Evolutionary conservation across 139 green algal genomes (phyloP).

Genomic region (Astrephomene gubernaculifera): DNA sequence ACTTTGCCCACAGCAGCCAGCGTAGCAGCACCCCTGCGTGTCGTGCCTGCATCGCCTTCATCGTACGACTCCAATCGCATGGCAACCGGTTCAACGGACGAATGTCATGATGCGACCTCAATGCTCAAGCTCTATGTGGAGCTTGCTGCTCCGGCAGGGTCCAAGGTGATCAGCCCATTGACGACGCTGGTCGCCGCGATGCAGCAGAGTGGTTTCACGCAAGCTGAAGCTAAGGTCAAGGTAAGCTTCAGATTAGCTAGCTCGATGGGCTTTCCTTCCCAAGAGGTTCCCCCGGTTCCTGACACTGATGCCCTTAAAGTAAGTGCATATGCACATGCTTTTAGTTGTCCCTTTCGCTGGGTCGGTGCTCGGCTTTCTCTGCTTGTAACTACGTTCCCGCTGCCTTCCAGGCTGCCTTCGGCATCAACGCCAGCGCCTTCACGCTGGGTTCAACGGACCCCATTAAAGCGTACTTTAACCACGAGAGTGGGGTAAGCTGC

Average conservation of each 20-base stretch:
- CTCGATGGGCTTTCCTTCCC: too few species aligned
- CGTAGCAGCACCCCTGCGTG: constrained; percentile 1
- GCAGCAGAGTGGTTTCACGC: constrained; percentile 9
- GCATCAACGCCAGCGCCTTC: constrained; percentile 30
- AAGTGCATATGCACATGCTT: too few species aligned
- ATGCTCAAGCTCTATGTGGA: constrained; percentile 27
- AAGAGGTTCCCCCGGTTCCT: too few species aligned
- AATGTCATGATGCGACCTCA: constrained; percentile 23
- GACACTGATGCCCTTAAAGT: too few species aligned
- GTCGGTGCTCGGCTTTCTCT: too few species aligned
- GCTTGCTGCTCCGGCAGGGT: constrained; percentile 19
- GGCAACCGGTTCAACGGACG: neutral
- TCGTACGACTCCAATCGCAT: constrained; percentile 17
- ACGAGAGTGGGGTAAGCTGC: neutral
- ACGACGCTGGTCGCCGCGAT: constrained; percentile 31
- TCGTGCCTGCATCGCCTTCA: constrained; percentile 8
- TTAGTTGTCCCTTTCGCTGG: neutral
- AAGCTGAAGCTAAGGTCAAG: constrained; percentile 30
- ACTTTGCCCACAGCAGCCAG: neutral
- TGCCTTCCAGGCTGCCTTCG: constrained; percentile 7
- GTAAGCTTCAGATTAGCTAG: too few species aligned
- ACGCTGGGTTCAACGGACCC: constrained; percentile 13
- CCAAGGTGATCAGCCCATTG: constrained; percentile 5
- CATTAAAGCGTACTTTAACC: constrained; percentile 37
- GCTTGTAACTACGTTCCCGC: too few species aligned